phyloP scores from a whole-genome alignment of 1,284 basidiomycete species.

The Leccinum fallax region DNA sequence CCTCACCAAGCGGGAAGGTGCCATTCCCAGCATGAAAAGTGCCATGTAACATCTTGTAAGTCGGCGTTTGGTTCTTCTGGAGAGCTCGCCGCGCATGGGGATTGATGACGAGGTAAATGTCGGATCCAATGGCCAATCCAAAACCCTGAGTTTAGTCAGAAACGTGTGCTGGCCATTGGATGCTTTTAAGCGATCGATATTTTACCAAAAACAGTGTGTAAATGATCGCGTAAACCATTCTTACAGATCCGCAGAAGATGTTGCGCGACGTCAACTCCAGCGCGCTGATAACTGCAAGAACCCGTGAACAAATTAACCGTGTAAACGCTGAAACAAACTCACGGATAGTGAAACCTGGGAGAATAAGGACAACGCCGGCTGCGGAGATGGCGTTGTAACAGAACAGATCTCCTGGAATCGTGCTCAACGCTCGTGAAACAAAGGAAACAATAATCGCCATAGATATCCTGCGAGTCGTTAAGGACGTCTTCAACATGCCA shows the following conservation, averaged over 20 bases:
- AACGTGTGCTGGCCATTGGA: slow-evolving; percentile 3
- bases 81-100: slow-evolving; percentile 58
- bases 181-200: neutral
- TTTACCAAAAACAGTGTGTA: slow-evolving; percentile 81
- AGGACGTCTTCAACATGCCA: neutral
- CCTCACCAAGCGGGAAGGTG: slow-evolving; percentile 50
- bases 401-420: slow-evolving; percentile 66
- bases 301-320: slow-evolving; percentile 15
- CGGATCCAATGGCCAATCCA: slow-evolving; percentile 83
- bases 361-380: slow-evolving; percentile 76
- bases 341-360: slow-evolving; percentile 81
- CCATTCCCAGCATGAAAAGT: slow-evolving; percentile 62
- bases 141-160: slow-evolving; percentile 59
- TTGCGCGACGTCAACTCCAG: slow-evolving; percentile 84
- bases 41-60: slow-evolving; percentile 58
- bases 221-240: slow-evolving; percentile 87
- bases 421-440: slow-evolving; percentile 72
- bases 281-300: slow-evolving; percentile 69
- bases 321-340: slow-evolving; percentile 37
- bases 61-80: slow-evolving; percentile 45
- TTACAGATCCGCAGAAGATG: slow-evolving; percentile 82
- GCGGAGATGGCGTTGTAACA: slow-evolving; percentile 86
- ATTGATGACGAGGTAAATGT: slow-evolving; percentile 80
- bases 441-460: slow-evolving; percentile 84
- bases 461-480: slow-evolving; percentile 60